phyloP scores from a whole-genome alignment of 495 filamentous ascomycete genomes.

The Wilcoxina mikolae region DNA sequence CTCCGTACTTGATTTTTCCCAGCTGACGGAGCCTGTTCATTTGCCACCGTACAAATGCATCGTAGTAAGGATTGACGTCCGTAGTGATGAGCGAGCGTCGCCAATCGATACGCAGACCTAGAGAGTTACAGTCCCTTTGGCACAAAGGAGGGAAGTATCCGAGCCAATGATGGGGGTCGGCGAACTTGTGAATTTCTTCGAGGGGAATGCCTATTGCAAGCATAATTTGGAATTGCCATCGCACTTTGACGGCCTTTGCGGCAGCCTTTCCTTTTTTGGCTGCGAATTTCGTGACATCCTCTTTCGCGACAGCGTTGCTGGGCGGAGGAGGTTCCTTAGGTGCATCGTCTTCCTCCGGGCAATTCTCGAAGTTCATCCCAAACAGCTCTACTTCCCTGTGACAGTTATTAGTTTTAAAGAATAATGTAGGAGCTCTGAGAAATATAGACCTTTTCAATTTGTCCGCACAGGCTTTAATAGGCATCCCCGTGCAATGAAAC shows the following conservation, averaged over 20 bases:
- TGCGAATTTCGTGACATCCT: slow-evolving; percentile 78
- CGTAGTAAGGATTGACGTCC: slow-evolving; percentile 93
- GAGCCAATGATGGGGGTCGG: slow-evolving; percentile 77
- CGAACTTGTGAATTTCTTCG: slow-evolving; percentile 80
- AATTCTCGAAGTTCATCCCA: slow-evolving; percentile 69
- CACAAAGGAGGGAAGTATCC: slow-evolving; percentile 75
- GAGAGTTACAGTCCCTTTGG: slow-evolving; percentile 62
- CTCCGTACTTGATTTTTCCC: slow-evolving; percentile 86
- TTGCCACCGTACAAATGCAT: slow-evolving; percentile 92
- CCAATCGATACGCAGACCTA: slow-evolving; percentile 86
- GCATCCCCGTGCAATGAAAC: slow-evolving; percentile 94
- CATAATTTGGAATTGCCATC: slow-evolving; percentile 81
- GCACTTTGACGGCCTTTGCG: slow-evolving; percentile 78
- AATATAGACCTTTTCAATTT: slow-evolving; percentile 43
- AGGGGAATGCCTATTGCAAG: slow-evolving; percentile 65
- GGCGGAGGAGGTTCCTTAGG: slow-evolving; percentile 24
- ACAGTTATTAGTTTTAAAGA: slow-evolving; percentile 1
- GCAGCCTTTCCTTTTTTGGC: slow-evolving; percentile 91
- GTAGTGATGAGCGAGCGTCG: slow-evolving; percentile 82
- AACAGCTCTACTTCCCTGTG: slow-evolving; percentile 77
- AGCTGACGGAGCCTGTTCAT: slow-evolving; percentile 86
- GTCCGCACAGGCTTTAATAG: slow-evolving; percentile 94
- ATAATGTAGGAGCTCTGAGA: not conserved
- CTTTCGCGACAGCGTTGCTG: slow-evolving; percentile 32
- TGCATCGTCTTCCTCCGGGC: slow-evolving; percentile 45